These are phyloP conservation scores for Cladophialophora psammophila DNA, from an alignment of 2,329 filamentous ascomycete species.

Conservation along the genomic window DNA sequence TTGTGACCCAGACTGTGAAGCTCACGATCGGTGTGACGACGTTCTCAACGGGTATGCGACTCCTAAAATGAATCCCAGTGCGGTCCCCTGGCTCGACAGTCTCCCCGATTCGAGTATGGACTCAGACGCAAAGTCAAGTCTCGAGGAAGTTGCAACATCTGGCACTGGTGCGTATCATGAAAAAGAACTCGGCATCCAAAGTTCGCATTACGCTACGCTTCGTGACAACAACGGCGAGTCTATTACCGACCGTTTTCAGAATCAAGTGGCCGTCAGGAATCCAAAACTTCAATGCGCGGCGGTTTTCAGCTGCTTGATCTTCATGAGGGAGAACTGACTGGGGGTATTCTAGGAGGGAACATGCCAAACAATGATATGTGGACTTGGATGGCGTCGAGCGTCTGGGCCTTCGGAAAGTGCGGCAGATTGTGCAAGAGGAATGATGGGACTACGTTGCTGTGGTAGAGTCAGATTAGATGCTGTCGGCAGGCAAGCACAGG, in stretches of 20 bases:
- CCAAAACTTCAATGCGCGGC: too few relatives aligned
- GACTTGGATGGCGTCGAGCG: too few relatives aligned
- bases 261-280: not conserved
- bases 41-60: not conserved
- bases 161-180: not conserved
- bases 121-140: not conserved
- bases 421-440: too few relatives aligned
- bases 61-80: not conserved
- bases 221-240: not conserved
- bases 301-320: conserved; percentile 2
- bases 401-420: too few relatives aligned
- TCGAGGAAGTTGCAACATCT: not conserved
- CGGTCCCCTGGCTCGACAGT: not conserved
- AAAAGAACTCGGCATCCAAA: not conserved
- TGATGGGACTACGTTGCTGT: too few relatives aligned
- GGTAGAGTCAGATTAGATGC: too few relatives aligned
- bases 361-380: not conserved
- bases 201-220: not conserved
- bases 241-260: not conserved
- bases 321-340: not conserved
- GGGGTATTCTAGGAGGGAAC: not conserved
- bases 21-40: not conserved
- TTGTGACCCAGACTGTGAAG: not conserved
- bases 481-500: too few relatives aligned
- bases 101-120: not conserved